These are phyloP conservation scores for Paraphoma sp. DNA, from an alignment of 2,329 filamentous ascomycete genomes.

Conservation along the genomic window DNA sequence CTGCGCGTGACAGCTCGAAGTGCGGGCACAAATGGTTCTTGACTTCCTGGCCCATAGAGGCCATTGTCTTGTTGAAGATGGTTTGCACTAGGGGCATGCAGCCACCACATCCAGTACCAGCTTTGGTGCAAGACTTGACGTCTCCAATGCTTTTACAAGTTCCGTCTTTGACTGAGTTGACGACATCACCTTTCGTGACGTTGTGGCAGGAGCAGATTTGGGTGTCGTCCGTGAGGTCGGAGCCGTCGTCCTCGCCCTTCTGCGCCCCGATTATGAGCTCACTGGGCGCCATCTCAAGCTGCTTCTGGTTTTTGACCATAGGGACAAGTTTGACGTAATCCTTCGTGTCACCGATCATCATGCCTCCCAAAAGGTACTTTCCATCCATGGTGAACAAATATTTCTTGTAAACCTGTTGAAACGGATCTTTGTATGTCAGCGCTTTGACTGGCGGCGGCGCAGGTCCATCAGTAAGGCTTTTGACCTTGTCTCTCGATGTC, in stretches of 20 bases:
- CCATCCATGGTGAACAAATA: conserved; percentile 90
- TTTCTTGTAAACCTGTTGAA: conserved; percentile 89
- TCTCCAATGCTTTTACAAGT: conserved; percentile 82
- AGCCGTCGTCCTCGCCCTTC: conserved; percentile 75
- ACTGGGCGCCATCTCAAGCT: conserved; percentile 76
- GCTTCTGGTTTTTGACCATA: conserved; percentile 83
- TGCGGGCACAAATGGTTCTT: conserved; percentile 86
- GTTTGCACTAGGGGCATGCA: conserved; percentile 87
- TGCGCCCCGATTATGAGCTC: conserved; percentile 83
- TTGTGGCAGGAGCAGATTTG: conserved; percentile 96
- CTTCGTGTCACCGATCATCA: conserved; percentile 94
- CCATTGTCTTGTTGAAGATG: conserved; percentile 91
- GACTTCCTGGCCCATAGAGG: conserved; percentile 83
- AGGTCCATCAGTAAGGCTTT: conserved; percentile 62
- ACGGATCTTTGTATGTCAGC: conserved; percentile 87
- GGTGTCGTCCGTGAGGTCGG: conserved; percentile 82
- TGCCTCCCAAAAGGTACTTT: conserved; percentile 89
- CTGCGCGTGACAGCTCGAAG: conserved; percentile 81
- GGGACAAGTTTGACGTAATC: conserved; percentile 91
- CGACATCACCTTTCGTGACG: conserved; percentile 83
- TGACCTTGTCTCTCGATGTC: conserved; percentile 52
- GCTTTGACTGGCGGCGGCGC: conserved; percentile 74
- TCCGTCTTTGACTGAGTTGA: conserved; percentile 74
- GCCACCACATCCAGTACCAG: conserved; percentile 87
- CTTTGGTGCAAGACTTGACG: conserved; percentile 89